Percentiles rank a stretch among this genome's conserved stretches.
Conservation (phyloP, 306 rosid species). For the Crotalaria pallida region DNA sequence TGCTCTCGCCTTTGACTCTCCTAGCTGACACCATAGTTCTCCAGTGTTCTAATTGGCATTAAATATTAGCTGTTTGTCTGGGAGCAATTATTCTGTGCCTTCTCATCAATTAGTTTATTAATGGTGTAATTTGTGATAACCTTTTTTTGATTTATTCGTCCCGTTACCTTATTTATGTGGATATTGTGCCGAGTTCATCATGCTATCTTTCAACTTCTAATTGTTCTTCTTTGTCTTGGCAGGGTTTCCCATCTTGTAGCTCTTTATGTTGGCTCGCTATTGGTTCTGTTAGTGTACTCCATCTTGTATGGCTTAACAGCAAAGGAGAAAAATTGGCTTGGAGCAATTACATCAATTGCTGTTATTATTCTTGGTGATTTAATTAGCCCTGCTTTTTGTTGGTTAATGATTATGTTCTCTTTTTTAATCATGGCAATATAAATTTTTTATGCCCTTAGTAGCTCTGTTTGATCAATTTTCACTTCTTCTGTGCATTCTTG, state of each 20-base stretch:
- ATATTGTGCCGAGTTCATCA: not conserved
- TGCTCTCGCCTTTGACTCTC: slow-evolving; percentile 12
- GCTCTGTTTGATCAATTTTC: slow-evolving; percentile 11
- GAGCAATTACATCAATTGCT: slow-evolving; percentile 92
- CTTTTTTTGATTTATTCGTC: not conserved
- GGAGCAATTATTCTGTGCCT: not conserved
- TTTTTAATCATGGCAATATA: not conserved
- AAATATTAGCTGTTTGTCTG: not conserved
- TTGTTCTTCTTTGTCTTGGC: slow-evolving; percentile 26
- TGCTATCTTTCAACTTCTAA: not conserved
- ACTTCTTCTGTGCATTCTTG: slow-evolving; percentile 10
- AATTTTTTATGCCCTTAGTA: slow-evolving; percentile 13
- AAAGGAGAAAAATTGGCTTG: slow-evolving; percentile 86
- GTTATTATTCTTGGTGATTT: slow-evolving; percentile 86
- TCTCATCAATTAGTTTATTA: not conserved
- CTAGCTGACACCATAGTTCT: not conserved
- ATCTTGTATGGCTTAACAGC: slow-evolving; percentile 73
- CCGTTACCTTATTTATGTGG: slow-evolving; percentile 4
- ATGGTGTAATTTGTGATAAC: not conserved
- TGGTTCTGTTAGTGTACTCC: slow-evolving; percentile 83
- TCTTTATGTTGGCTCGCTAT: slow-evolving; percentile 89
- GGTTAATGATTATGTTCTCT: slow-evolving; percentile 12
- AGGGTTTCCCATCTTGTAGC: slow-evolving; percentile 97
- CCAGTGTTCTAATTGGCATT: not conserved
- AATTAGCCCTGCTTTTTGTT: slow-evolving; percentile 8